Base-by-base conservation (phyloP, 495 filamentous ascomycete genomes). In the Cudoniella acicularis region DNA sequence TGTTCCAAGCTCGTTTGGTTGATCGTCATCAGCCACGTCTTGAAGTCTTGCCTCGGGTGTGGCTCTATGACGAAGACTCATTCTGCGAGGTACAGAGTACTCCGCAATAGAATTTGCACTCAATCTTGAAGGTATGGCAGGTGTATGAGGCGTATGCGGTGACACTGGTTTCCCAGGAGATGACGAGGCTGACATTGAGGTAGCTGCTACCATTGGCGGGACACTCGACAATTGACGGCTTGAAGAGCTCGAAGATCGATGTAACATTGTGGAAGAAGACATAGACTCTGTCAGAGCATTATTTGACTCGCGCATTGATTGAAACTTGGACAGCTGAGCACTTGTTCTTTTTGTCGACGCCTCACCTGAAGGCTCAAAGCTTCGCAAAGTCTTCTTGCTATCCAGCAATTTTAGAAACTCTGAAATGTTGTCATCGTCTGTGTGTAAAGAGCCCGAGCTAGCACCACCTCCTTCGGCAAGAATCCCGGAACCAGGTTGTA, bases 81-180 rank as follows among this genome's bases (percentile, higher is more conserved):
- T 49, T 46, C 60, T 64, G 17, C 58, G 70, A 16, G 77, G 70
- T 23, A 79, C 73, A 49, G 73, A 71, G 64, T 92, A 90, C 66
- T 91, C 87, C n/a, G 88, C 84, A 52, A 90, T 88, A 53, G 88
- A 91, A 65, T 91, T 88, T 62, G 91, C 91, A 68, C 90, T 95
- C 46, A 98, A 72, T n/a, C 93, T 83, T 18, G 91, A 96, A 30
- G 92, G 91, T 47, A 96, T 89, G 17, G 92, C 91, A 3, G 93
- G 92, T 3, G 91, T 96, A 65, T 96, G 93, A 9, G 93, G 93
- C 0, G 92, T 96, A 70, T 96, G 92, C 10, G 92, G 92, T 1
- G 91, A 96, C 48, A 96, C 80, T 1, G 93, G 91, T 63, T 96
- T 98, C 54, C 91, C 91, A 6, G 90, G 91, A 2, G 92, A 95